Evolutionary conservation across 2,329 filamentous ascomycete species (phyloP).

Genomic region (Neopestalotiopsis rosae): DNA sequence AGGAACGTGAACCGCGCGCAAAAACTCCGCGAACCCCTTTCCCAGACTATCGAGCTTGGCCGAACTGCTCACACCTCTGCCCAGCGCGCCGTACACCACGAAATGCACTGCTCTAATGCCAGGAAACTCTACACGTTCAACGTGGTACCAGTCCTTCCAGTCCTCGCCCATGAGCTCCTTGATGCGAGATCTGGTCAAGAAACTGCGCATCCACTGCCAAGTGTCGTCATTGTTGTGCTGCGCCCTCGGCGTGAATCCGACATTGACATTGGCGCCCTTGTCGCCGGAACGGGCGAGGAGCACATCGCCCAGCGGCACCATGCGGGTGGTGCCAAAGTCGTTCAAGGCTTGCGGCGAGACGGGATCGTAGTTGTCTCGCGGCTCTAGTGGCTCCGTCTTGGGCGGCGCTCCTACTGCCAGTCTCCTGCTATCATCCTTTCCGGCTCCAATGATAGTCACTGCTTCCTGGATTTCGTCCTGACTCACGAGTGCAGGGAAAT

Average conservation of each 20-base stretch:
- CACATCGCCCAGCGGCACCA: constrained; percentile 38
- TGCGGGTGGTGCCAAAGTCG: constrained; percentile 46
- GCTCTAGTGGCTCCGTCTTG: constrained; percentile 31
- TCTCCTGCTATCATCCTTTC: constrained; percentile 12
- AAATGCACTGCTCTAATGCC: constrained; percentile 53
- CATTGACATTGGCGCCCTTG: constrained; percentile 33
- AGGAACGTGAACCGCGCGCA: constrained; percentile 27
- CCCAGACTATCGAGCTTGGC: constrained; percentile 53
- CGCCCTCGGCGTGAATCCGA: constrained; percentile 44
- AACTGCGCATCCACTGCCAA: constrained; percentile 44
- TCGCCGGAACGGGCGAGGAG: constrained; percentile 30
- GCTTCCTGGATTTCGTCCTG: constrained; percentile 31
- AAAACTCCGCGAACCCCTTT: constrained; percentile 49
- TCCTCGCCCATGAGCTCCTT: constrained; percentile 47
- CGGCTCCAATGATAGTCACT: constrained; percentile 21
- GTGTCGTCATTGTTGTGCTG: constrained; percentile 43
- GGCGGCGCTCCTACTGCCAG: constrained; percentile 29
- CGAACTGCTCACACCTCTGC: constrained; percentile 52
- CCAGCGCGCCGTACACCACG: constrained; percentile 53
- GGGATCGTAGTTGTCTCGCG: constrained; percentile 31
- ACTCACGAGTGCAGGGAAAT: constrained; percentile 42
- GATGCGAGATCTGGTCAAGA: constrained; percentile 41
- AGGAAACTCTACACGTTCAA: constrained; percentile 55
- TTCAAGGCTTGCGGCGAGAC: constrained; percentile 20
- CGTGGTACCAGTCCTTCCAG: constrained; percentile 43